Evolutionary conservation across 345 rosid species (phyloP).

Genomic region (Populus euphratica): DNA sequence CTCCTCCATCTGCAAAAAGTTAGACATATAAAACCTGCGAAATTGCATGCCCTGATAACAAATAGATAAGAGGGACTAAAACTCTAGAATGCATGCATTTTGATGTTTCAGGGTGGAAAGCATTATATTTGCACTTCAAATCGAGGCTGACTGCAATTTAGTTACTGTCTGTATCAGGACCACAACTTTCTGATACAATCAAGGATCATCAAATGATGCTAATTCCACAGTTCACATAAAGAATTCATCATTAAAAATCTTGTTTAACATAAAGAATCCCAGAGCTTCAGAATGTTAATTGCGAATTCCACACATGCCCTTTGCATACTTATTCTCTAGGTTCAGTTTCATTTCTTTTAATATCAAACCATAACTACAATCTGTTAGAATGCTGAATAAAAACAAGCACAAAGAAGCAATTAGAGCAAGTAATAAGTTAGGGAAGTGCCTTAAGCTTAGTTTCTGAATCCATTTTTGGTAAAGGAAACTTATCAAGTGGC

Average conservation of each 20-base stretch:
- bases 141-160: background rate
- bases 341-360: background rate
- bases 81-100: background rate
- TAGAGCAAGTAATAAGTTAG: conserved; percentile 3
- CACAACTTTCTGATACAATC: background rate
- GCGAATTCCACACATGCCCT: background rate
- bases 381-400: background rate
- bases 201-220: background rate
- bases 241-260: too few species aligned
- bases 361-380: background rate
- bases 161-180: background rate
- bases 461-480: conserved; percentile 56
- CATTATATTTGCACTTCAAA: background rate
- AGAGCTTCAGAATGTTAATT: background rate
- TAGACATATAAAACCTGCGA: background rate
- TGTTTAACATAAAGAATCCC: background rate
- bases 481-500: conserved; percentile 60
- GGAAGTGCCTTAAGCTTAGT: conserved; percentile 51
- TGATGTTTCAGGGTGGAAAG: background rate
- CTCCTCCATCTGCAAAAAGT: conserved; percentile 52
- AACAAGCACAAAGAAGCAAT: background rate
- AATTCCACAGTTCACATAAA: background rate
- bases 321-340: background rate
- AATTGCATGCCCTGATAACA: background rate
- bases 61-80: background rate